Base-by-base conservation (phyloP, 2,329 filamentous ascomycete genomes). In the Daldinia sp. region DNA sequence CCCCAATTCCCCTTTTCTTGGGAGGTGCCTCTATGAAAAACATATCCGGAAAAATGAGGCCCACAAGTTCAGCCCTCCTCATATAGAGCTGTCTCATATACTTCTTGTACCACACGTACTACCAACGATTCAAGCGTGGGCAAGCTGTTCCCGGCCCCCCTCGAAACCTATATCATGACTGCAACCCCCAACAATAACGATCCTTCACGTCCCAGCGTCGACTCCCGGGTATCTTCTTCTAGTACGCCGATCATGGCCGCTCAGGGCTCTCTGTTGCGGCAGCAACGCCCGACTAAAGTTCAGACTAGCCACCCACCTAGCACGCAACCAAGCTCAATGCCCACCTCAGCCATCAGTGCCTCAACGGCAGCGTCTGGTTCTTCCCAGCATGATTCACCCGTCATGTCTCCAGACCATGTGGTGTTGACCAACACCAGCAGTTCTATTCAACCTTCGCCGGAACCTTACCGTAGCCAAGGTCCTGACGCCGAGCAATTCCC, bases 371-470 rank as follows among this genome's bases (percentile, higher is more conserved):
- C 87, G 46, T 87, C 87, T 62, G 86, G 82, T 74, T 87, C 86
- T 75, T 86, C 86, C 13, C 82, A 82, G 64, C 84, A 87, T 73
- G 82, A 81, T 66, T 90, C 88, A 4, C 88, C 88, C 60, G 80
- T 85, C 75, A 84, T 88, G 82, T 86, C 87, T 41, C 85, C 87
- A 12, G 85, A 87, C 23, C 80, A 83, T 1, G 79, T 82, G 39
- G 79, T 85, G 51, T 80, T 87, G 70, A 88, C 86, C 63, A 68
- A 61, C 68, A 87, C 84, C 60, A 88, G 85, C 78, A 89, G 87
- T 76, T 92, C 90, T 9, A 80, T 91, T 63, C 89, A 91, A 75
- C 85, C 85, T 2, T 92, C 91, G 0, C 91, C 91, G 4, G 90
- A 93, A 73, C 84, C 85, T 53, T 82, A 86, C 60, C 84, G 85